Evolutionary conservation across 371 early-diverging fungal species (phyloP).

Genomic region (Fennellomyces sp.): DNA sequence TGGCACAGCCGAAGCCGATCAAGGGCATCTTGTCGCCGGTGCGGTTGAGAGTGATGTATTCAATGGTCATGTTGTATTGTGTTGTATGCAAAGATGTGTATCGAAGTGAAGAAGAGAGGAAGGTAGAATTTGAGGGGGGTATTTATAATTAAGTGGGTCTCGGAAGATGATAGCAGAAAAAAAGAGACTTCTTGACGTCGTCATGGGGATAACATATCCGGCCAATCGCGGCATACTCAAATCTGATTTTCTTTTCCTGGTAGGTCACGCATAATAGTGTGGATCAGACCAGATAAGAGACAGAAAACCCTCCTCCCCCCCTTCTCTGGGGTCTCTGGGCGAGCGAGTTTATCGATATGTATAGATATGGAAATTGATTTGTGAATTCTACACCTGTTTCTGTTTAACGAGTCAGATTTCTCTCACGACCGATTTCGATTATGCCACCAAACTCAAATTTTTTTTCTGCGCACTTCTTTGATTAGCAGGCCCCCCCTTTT

Average conservation of each 20-base stretch:
- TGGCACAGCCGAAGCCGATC: slow-evolving; percentile 38
- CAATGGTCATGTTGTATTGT: slow-evolving; percentile 20
- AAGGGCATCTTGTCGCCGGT: slow-evolving; percentile 26
- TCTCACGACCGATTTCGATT: not conserved
- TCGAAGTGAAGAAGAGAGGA: not conserved
- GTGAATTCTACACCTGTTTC: not conserved
- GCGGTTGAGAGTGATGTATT: slow-evolving; percentile 24
- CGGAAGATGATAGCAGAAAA: not conserved
- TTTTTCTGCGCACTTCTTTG: not conserved
- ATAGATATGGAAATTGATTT: slow-evolving; percentile 5
- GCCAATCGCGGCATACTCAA: not conserved
- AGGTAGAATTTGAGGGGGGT: not conserved
- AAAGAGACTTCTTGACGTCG: slow-evolving; percentile 1
- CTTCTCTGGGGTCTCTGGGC: not conserved
- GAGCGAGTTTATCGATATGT: not conserved
- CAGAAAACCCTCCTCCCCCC: not conserved
- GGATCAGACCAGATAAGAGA: slow-evolving; percentile 13
- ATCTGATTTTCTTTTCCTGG: slow-evolving; percentile 16
- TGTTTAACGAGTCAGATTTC: not conserved
- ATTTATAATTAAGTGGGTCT: not conserved
- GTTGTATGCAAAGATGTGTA: not conserved
- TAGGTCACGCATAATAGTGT: slow-evolving; percentile 6
- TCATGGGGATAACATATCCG: slow-evolving; percentile 11
- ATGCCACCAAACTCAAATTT: not conserved
- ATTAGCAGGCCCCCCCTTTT: no score